Evolutionary conservation across 768 basidiomycete species (phyloP).

Genomic region (Chalciporus piperatus): DNA sequence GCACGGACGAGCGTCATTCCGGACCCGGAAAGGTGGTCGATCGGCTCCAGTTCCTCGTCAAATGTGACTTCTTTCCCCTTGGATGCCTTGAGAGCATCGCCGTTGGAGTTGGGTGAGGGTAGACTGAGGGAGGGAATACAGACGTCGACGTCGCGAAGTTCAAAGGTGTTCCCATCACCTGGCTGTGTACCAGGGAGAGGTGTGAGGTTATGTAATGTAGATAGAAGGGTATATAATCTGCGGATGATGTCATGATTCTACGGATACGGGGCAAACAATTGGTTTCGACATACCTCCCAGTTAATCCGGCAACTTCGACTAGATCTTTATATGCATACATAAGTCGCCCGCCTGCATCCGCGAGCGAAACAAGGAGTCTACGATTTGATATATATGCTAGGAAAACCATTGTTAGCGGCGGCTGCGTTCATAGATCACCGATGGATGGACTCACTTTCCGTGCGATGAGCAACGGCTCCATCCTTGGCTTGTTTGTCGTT

Average conservation of each 20-base stretch:
- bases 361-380: conserved; percentile 86
- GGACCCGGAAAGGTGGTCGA: conserved; percentile 19
- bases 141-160: conserved; percentile 68
- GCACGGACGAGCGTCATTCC: conserved; percentile 59
- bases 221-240: conserved; percentile 83
- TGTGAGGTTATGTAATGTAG: conserved; percentile 76
- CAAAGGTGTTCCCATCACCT: conserved; percentile 44
- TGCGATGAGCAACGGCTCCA: conserved; percentile 44
- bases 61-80: conserved; percentile 2
- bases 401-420: background rate
- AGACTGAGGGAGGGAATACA: conserved; percentile 45
- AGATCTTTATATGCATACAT: conserved; percentile 98
- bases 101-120: background rate
- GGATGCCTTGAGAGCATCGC: background rate
- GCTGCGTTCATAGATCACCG: background rate
- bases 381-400: conserved; percentile 90
- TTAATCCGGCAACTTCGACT: conserved; percentile 91
- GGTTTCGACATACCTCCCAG: conserved; percentile 41
- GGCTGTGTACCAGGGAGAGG: conserved; percentile 41
- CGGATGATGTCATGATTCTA: background rate
- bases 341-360: conserved; percentile 90
- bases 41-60: conserved; percentile 15
- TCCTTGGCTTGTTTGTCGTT: conserved; percentile 15
- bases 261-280: background rate
- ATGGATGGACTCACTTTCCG: conserved; percentile 40